Conservation (phyloP, 1,284 basidiomycete genomes). For the Cutaneotrichosporon sp. region DNA sequence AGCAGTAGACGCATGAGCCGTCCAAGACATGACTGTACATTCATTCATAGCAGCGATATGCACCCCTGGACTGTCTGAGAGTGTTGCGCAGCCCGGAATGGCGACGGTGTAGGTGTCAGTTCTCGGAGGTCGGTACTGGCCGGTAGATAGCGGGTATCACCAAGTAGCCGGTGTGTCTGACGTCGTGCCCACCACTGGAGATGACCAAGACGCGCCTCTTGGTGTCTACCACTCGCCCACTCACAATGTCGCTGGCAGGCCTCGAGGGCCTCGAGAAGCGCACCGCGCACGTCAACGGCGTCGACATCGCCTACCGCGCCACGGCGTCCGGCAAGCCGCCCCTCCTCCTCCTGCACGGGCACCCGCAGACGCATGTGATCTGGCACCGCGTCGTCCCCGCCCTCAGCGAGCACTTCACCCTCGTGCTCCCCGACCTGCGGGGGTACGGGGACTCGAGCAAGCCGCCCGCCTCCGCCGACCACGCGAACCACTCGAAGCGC, state of each 20-base stretch:
- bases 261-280: conserved; percentile 1
- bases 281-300: conserved; percentile 3
- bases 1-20: neutral
- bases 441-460: conserved; percentile 40
- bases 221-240: neutral
- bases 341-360: conserved; percentile 51
- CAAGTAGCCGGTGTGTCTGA: neutral
- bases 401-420: conserved; percentile 44
- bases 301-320: conserved; percentile 1
- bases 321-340: neutral
- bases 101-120: too few relatives aligned
- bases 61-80: too few relatives aligned
- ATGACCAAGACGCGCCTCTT: neutral
- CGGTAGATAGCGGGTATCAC: neutral
- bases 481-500: conserved; percentile 50
- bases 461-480: conserved; percentile 35
- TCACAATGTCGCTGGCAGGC: neutral
- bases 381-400: conserved; percentile 43
- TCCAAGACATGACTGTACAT: too few relatives aligned
- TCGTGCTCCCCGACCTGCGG: conserved; percentile 49
- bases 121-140: neutral
- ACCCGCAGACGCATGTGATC: conserved; percentile 50
- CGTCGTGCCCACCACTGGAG: neutral
- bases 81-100: too few relatives aligned
- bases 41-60: too few relatives aligned